phyloP scores from a whole-genome alignment of 2,329 filamentous ascomycete genomes.

The Dryadomyces quercus-mongolicae region DNA sequence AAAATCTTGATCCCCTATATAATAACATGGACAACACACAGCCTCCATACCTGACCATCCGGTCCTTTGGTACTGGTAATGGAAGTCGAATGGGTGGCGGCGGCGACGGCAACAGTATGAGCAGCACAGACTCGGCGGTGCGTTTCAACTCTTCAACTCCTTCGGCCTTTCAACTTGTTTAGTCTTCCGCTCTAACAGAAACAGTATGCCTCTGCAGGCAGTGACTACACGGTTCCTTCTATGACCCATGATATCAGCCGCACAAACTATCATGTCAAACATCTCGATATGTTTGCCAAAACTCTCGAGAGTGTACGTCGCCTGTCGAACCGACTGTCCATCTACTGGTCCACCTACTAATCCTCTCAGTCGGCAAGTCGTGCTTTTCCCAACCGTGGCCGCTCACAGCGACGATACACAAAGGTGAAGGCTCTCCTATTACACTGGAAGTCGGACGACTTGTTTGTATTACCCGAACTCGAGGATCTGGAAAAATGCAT shows the following conservation, averaged over 20 bases:
- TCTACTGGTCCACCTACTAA: not conserved
- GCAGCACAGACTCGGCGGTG: constrained; percentile 36
- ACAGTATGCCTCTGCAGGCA: constrained; percentile 32
- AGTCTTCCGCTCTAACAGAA: not conserved
- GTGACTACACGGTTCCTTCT: constrained; percentile 24
- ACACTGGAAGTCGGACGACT: constrained; percentile 45
- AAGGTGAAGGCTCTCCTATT: constrained; percentile 42
- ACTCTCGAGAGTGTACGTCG: constrained; percentile 41
- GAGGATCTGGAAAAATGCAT: constrained; percentile 44
- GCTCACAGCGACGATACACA: constrained; percentile 39
- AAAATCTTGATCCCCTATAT: not conserved
- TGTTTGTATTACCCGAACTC: constrained; percentile 46
- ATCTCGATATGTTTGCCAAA: constrained; percentile 40
- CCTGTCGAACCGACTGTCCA: not conserved
- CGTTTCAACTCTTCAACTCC: constrained; percentile 12
- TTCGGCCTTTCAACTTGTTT: too few species aligned
- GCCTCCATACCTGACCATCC: constrained; percentile 40
- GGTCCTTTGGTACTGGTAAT: constrained; percentile 33
- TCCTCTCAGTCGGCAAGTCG: constrained; percentile 32
- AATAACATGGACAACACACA: constrained; percentile 26
- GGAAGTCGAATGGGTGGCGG: constrained; percentile 29
- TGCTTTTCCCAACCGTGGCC: constrained; percentile 44
- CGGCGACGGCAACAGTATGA: constrained; percentile 30
- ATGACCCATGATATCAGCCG: constrained; percentile 46
- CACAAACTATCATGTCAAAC: constrained; percentile 45